phyloP scores from a whole-genome alignment of 2,329 filamentous ascomycete genomes.

The Penicillium sp. region DNA sequence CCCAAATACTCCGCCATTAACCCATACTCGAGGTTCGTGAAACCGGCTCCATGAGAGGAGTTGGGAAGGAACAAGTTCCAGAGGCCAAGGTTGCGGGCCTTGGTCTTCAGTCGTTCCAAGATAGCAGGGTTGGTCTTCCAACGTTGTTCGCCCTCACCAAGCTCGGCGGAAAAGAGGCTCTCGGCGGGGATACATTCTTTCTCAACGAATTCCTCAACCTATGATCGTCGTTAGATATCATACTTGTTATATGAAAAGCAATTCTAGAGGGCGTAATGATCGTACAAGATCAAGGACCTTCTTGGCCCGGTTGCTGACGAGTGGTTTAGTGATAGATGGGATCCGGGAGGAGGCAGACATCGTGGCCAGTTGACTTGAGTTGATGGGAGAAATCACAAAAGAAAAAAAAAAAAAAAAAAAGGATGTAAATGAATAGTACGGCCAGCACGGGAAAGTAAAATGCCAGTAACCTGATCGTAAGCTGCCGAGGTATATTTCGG shows the following conservation, averaged over 20 bases:
- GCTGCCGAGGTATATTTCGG: constrained; percentile 31
- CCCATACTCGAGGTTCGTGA: constrained; percentile 94
- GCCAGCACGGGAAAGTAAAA: no score
- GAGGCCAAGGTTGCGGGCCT: constrained; percentile 80
- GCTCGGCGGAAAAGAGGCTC: constrained; percentile 76
- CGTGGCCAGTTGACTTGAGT: constrained; percentile 19
- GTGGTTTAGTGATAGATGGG: constrained; percentile 62
- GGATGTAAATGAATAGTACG: not conserved
- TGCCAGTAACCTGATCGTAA: not conserved
- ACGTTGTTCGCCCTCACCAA: constrained; percentile 75
- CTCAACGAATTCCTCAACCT: constrained; percentile 94
- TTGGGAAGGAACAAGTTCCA: constrained; percentile 99
- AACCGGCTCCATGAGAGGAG: constrained; percentile 93
- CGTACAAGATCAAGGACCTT: constrained; percentile 76
- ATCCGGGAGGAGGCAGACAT: constrained; percentile 61
- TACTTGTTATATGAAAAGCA: not conserved
- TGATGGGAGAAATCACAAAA: constrained; percentile 1
- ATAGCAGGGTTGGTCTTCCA: constrained; percentile 81
- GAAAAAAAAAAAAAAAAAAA: constrained; percentile 16
- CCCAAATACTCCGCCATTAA: constrained; percentile 97
- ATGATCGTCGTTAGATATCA: not conserved
- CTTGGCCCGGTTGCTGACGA: constrained; percentile 83
- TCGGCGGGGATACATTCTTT: constrained; percentile 93
- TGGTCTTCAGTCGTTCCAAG: constrained; percentile 86
- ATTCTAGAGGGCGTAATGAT: not conserved